These are phyloP conservation scores for Oehlia diaphana DNA, from an alignment of 192 early-diverging fungal species.

Conservation along the genomic window DNA sequence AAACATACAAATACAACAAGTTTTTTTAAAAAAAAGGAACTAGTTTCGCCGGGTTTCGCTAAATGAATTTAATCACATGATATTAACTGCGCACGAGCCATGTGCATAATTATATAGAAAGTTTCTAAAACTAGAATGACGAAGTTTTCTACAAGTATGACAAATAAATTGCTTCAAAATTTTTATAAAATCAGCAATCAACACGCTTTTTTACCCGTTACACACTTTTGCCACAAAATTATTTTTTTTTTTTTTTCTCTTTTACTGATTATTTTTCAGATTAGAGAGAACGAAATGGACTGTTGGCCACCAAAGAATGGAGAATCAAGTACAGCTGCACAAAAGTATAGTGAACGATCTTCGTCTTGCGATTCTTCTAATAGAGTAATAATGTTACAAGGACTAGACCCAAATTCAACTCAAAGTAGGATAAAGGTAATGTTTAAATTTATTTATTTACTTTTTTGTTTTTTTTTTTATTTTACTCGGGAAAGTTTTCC, in stretches of 20 bases:
- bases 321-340: slow-evolving; percentile 1
- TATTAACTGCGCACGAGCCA: not conserved
- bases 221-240: not conserved
- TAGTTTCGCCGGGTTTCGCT: too few species aligned
- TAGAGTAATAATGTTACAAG: slow-evolving; percentile 20
- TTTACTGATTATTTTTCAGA: not conserved
- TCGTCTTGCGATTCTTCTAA: slow-evolving; percentile 8
- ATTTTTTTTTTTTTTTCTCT: too few species aligned
- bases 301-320: slow-evolving; percentile 11
- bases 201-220: not conserved
- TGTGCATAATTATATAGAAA: not conserved
- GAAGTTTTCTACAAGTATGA: not conserved
- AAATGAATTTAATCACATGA: not conserved
- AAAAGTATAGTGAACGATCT: not conserved
- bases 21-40: too few species aligned
- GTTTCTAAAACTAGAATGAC: not conserved
- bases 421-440: not conserved
- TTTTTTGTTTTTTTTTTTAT: not conserved
- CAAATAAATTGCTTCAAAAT: not conserved
- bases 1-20: too few species aligned
- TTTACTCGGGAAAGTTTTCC: too few species aligned
- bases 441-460: not conserved
- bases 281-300: slow-evolving; percentile 2
- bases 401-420: slow-evolving; percentile 17
- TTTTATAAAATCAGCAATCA: not conserved